A percentile compares a stretch with the other conserved stretches of the same genome.
Conservation (phyloP, 2,329 filamentous ascomycete species). For the Ascochyta pisi region DNA sequence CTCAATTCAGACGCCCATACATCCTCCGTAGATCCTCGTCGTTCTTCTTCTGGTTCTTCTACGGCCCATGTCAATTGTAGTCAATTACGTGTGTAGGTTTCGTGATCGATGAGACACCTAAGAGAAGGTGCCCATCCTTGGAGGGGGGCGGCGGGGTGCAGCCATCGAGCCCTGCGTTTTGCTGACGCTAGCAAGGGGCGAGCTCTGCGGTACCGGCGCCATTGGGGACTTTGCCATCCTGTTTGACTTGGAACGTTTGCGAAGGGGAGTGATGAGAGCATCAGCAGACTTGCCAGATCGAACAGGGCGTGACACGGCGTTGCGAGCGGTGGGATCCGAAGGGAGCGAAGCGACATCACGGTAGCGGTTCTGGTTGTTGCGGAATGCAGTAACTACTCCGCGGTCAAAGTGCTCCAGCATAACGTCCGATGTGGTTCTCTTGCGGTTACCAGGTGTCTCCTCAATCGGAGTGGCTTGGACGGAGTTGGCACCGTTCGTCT, state of each 20-base stretch:
- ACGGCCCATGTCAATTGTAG: conserved; percentile 4
- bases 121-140: conserved; percentile 47
- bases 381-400: conserved; percentile 54
- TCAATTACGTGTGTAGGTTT: conserved; percentile 8
- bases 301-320: conserved; percentile 46
- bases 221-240: conserved; percentile 34
- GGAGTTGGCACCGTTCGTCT: conserved; percentile 40
- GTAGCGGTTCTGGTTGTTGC: conserved; percentile 49
- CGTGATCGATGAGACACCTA: conserved; percentile 15
- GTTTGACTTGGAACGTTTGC: conserved; percentile 44
- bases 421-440: conserved; percentile 41
- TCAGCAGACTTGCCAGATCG: conserved; percentile 50
- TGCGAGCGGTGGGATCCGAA: conserved; percentile 45
- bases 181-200: conserved; percentile 39
- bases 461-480: conserved; percentile 31
- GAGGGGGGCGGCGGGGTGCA: conserved; percentile 34
- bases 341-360: conserved; percentile 48
- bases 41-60: conserved; percentile 14
- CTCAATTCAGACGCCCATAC: conserved; percentile 19
- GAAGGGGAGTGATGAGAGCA: conserved; percentile 48
- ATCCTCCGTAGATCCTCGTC: conserved; percentile 27
- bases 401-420: conserved; percentile 58
- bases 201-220: conserved; percentile 29
- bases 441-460: conserved; percentile 35
- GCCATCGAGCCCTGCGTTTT: conserved; percentile 42